Evolutionary conservation across 306 rosid genomes (phyloP).

Genomic region (Castanospermum australe): DNA sequence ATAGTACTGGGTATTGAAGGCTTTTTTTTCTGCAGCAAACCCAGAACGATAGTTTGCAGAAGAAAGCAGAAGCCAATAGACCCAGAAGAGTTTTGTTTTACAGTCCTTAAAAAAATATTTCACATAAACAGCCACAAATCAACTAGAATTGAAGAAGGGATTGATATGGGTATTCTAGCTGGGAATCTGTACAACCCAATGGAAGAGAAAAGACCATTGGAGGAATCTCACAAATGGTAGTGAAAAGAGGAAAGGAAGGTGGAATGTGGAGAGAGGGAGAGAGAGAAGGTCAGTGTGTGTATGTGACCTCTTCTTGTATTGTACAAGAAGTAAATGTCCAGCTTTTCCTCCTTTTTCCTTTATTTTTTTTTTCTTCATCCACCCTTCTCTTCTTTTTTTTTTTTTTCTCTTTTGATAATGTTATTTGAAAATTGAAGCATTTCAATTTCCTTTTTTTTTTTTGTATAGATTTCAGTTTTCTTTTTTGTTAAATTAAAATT

Average conservation of each 20-base stretch:
- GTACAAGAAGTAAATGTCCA: slow-evolving; percentile 73
- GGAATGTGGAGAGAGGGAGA: slow-evolving; percentile 59
- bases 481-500: background rate
- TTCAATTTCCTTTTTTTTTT: slow-evolving; percentile 32
- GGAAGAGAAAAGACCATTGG: slow-evolving; percentile 64
- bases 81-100: slow-evolving; percentile 56
- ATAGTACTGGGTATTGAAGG: slow-evolving; percentile 43
- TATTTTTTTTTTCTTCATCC: background rate
- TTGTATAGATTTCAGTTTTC: too few relatives aligned
- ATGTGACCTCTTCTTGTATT: slow-evolving; percentile 66
- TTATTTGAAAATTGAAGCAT: slow-evolving; percentile 37
- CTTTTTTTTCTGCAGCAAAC: slow-evolving; percentile 52
- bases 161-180: slow-evolving; percentile 51
- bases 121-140: slow-evolving; percentile 48
- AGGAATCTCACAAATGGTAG: slow-evolving; percentile 89
- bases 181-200: slow-evolving; percentile 61
- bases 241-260: slow-evolving; percentile 70
- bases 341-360: slow-evolving; percentile 36
- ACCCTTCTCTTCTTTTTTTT: background rate
- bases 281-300: slow-evolving; percentile 41
- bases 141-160: slow-evolving; percentile 49
- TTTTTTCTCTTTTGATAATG: slow-evolving; percentile 15
- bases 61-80: slow-evolving; percentile 56
- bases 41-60: slow-evolving; percentile 58
- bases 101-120: slow-evolving; percentile 46